A percentile compares a stretch with the other conserved stretches of the same genome.
phyloP scores from a whole-genome alignment of 2,329 filamentous ascomycete genomes.

The Cryphonectria radicalis region DNA sequence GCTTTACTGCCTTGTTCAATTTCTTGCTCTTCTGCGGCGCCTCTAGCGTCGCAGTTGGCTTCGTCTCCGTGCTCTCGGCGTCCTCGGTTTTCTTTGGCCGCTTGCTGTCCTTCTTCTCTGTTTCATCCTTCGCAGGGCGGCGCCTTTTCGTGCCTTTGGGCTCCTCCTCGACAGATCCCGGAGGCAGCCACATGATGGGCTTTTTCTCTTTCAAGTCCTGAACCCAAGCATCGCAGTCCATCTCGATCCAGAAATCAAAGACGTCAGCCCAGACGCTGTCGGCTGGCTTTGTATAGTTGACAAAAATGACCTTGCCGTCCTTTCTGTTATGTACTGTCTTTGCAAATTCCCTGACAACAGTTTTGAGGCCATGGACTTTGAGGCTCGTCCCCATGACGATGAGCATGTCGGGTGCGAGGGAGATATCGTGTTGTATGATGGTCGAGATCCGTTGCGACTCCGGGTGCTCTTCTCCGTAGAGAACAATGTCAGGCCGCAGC shows the following conservation, averaged over 20 bases:
- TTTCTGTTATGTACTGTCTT: slow-evolving; percentile 68
- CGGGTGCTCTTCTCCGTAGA: slow-evolving; percentile 76
- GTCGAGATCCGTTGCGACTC: slow-evolving; percentile 69
- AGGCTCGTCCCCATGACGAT: slow-evolving; percentile 74
- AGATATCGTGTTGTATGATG: slow-evolving; percentile 70
- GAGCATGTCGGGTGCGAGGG: slow-evolving; percentile 66
- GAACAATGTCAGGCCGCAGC: slow-evolving; percentile 72
- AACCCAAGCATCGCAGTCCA: slow-evolving; percentile 78
- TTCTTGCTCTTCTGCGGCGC: slow-evolving; percentile 10
- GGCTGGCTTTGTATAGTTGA: slow-evolving; percentile 73
- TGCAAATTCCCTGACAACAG: slow-evolving; percentile 72
- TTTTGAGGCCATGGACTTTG: slow-evolving; percentile 71
- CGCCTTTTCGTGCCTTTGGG: slow-evolving; percentile 39
- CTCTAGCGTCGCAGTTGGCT: slow-evolving; percentile 4
- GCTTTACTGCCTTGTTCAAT: slow-evolving; percentile 20
- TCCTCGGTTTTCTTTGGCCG: slow-evolving; percentile 43
- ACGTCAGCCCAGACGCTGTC: slow-evolving; percentile 75
- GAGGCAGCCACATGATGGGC: slow-evolving; percentile 62
- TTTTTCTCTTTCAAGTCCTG: slow-evolving; percentile 62
- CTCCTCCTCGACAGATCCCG: slow-evolving; percentile 48
- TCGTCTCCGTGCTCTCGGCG: slow-evolving; percentile 30
- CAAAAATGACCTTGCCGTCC: slow-evolving; percentile 71
- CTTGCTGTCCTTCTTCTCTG: slow-evolving; percentile 30
- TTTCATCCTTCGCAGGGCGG: slow-evolving; percentile 39
- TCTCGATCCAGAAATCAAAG: slow-evolving; percentile 75